These are phyloP conservation scores for Pseudozyma thailandica DNA, from an alignment of 1,284 basidiomycete genomes.

Conservation along the genomic window DNA sequence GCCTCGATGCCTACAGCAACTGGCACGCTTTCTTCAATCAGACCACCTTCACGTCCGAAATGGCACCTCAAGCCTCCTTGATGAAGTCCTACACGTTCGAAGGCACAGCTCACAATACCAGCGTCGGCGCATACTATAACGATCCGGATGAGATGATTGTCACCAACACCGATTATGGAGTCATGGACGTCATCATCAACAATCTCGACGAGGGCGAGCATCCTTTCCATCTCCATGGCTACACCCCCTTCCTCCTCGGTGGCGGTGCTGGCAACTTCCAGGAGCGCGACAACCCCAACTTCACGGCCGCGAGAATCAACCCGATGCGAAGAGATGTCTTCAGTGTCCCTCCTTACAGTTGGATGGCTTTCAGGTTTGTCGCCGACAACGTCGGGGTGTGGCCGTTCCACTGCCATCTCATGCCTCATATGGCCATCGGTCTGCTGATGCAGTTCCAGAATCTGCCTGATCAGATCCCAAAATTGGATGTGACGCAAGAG, in stretches of 20 bases:
- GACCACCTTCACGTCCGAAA: slow-evolving; percentile 44
- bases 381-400: slow-evolving; percentile 60
- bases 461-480: slow-evolving; percentile 28
- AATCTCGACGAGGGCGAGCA: slow-evolving; percentile 70
- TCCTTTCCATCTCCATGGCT: slow-evolving; percentile 70
- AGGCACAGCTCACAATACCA: slow-evolving; percentile 27
- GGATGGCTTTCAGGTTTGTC: slow-evolving; percentile 52
- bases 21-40: slow-evolving; percentile 55
- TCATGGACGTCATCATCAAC: slow-evolving; percentile 65
- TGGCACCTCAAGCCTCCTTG: slow-evolving; percentile 31
- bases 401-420: slow-evolving; percentile 58
- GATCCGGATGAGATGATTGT: slow-evolving; percentile 39
- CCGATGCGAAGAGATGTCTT: slow-evolving; percentile 58
- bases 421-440: slow-evolving; percentile 48
- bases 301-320: slow-evolving; percentile 23
- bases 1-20: slow-evolving; percentile 31
- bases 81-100: slow-evolving; percentile 40
- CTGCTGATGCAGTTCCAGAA: slow-evolving; percentile 54
- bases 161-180: slow-evolving; percentile 42
- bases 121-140: slow-evolving; percentile 30
- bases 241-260: slow-evolving; percentile 61
- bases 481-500: slow-evolving; percentile 11
- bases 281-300: slow-evolving; percentile 32
- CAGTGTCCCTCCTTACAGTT: slow-evolving; percentile 48
- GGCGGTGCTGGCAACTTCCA: slow-evolving; percentile 63